Base-by-base conservation (phyloP, 306 rosid genomes). In the Coriaria nepalensis region DNA sequence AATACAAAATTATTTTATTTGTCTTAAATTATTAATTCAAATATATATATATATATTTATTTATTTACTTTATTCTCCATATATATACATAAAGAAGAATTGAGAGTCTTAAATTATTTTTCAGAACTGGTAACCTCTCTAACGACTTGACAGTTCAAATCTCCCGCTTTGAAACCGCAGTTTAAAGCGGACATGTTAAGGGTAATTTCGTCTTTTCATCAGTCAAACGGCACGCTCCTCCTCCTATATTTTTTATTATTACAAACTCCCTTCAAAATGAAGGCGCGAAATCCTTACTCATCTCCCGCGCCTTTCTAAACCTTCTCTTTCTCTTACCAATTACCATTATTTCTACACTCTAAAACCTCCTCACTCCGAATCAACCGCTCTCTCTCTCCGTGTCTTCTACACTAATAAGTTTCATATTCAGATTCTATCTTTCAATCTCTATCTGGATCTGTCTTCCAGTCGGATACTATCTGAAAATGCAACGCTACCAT, bases 231-330 rank as follows among this genome's bases (percentile, higher is more conserved):
- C 29, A 36, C 46, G 68, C 68, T 64, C 63, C 56, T 35, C 44
- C 47, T 37, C 9, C 10, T 46, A 37, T 8, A 14, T 2, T 0
- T 13, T 43, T 55, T 51, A 43, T 43, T 35, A 34, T 37, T 20
- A 20, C 29, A 20, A 20, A 20, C 8, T 47, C n/a, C n/a, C 43
- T 76, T 65, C 13, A 61, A 76, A 68, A 40, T 9, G 55, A 61
- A 72, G 57, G 82, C 82, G 69, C 69, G 54, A 59, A 67, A 61
- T 57, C 57, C 69, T 77, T 68, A 67, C 54, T 59, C 47, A n/a
- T 53, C 73, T 71, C 75, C 82, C 85, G 72, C 81, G 60, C 48
- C 49, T 51, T 53, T 37, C 37, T 49, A 20, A 20, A 13, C 6
- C 39, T 40, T 12, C 14, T 7, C 66, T n/a, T 45, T 47, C 62